A percentile compares a stretch with the other conserved stretches of the same genome.
Conservation (phyloP, 108 stramenopile species). For the Nitzschia putrida region DNA sequence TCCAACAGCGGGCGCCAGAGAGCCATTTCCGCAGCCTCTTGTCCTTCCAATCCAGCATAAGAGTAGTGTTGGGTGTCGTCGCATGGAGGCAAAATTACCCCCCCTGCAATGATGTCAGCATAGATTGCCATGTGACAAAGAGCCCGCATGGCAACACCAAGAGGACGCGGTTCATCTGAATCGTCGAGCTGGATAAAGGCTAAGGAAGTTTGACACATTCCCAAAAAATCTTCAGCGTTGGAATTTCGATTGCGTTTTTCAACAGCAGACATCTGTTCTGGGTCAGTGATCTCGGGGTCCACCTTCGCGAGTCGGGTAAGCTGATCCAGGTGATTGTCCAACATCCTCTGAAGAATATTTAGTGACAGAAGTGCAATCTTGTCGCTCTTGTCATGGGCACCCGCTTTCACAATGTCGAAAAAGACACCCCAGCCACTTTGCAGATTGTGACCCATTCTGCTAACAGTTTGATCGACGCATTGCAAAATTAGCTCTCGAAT, state of each 20-base stretch:
- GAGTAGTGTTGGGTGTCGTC: slow-evolving; percentile 58
- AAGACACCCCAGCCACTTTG: slow-evolving; percentile 91
- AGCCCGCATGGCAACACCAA: slow-evolving; percentile 85
- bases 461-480: slow-evolving; percentile 86
- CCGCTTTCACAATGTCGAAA: slow-evolving; percentile 72
- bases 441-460: slow-evolving; percentile 74
- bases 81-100: slow-evolving; percentile 62
- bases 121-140: slow-evolving; percentile 88
- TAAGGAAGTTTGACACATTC: slow-evolving; percentile 72
- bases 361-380: slow-evolving; percentile 69
- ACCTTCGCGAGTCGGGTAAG: slow-evolving; percentile 45
- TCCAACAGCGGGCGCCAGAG: slow-evolving; percentile 84
- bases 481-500: slow-evolving; percentile 80
- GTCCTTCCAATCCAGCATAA: slow-evolving; percentile 63
- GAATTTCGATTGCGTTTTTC: slow-evolving; percentile 63
- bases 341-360: slow-evolving; percentile 75
- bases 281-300: slow-evolving; percentile 22
- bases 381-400: slow-evolving; percentile 64
- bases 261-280: slow-evolving; percentile 31
- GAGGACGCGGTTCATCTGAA: slow-evolving; percentile 52
- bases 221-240: slow-evolving; percentile 84
- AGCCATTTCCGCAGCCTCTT: slow-evolving; percentile 81
- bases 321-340: slow-evolving; percentile 80
- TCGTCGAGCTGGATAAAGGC: slow-evolving; percentile 69
- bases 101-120: slow-evolving; percentile 80